Conservation (phyloP, 371 early-diverging fungal genomes). For the Mucor circinelloides region DNA sequence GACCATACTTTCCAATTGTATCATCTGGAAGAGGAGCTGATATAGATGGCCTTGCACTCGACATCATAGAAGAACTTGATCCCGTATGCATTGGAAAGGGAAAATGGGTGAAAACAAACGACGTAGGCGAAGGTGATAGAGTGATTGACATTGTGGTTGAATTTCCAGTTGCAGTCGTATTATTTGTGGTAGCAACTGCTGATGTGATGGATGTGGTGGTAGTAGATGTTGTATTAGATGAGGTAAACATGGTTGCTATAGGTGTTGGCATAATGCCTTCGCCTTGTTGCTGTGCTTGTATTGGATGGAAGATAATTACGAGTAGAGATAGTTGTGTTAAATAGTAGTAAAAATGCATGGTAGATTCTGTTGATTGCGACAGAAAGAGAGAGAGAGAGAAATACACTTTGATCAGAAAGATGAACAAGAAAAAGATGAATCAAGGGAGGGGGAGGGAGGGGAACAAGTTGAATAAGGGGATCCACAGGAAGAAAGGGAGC, state of each 20-base stretch:
- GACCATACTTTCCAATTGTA: constrained; percentile 46
- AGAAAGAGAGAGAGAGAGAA: not conserved
- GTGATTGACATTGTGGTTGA: constrained; percentile 1
- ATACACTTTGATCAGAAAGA: not conserved
- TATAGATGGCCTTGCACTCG: constrained; percentile 36
- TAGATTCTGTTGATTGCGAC: not conserved
- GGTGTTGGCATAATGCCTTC: constrained; percentile 13
- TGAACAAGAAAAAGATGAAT: not conserved
- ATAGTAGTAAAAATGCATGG: not conserved
- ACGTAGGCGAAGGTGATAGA: constrained; percentile 31
- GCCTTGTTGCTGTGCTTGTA: constrained; percentile 6
- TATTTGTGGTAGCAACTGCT: not conserved
- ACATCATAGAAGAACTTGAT: constrained; percentile 28
- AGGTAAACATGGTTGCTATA: not conserved
- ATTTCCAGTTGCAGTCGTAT: not conserved
- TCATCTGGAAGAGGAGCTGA: constrained; percentile 52
- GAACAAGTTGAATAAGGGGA: constrained; percentile 7
- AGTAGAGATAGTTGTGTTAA: not conserved
- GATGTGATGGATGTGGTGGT: not conserved
- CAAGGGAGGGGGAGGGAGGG: constrained; percentile 4
- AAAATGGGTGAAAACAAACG: constrained; percentile 39
- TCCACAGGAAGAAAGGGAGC: not conserved
- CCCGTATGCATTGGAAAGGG: constrained; percentile 26
- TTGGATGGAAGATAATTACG: not conserved
- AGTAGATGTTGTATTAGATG: constrained; percentile 9